Base-by-base conservation (phyloP, 495 filamentous ascomycete species). In the Aspergillus mulundensis region DNA sequence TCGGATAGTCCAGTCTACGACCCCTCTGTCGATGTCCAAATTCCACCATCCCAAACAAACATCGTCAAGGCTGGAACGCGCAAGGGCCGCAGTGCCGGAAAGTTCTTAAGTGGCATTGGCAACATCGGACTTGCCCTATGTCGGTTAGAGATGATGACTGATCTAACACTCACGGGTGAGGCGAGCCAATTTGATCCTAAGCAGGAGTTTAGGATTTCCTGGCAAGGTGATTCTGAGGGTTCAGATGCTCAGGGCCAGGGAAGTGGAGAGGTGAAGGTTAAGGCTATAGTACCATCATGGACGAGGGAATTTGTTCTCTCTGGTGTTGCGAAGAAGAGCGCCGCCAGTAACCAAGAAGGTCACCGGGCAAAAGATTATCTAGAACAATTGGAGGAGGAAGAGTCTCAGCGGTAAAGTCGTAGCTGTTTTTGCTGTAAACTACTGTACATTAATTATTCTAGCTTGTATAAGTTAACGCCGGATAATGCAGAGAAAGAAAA, bases 71-170 rank as follows among this genome's bases (percentile, higher is more conserved):
- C 70, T 20, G 68, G 72, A 38, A 64, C 69, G 8, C 77, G 80
- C 53, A 82, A 77, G 61, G 84, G 84, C 10, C 81, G 89, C 52
- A 85, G 81, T 36, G 84, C 84, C 0, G 94, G 93, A 5, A 95
- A 90, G 56, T 91, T 85, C 68, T 67, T 97, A 46, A 71, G 68
- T 1, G 85, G 88, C 0, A 70, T 92, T 15, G 91, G 91, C 0
- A 96, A 96, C 65, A 73, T 97, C 20, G 94, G 93, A 2, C 72
- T 98, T 46, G 91, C 85, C n/a, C 65, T 96, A 45, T 96, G 92
- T 63, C 81, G 93, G 56, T 65, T 98, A 66, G 92, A 95, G 76
- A 81, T 83, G 68, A 96, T 96, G 91, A 93, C 89, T 1, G 85
- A 87, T 67, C 68, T 91, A 23, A 67, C 67, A 28, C 64, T 90